A percentile compares a stretch with the other conserved stretches of the same genome.
Evolutionary conservation across 129 eudicot species (phyloP).

Genomic region (Artemisia annua): DNA sequence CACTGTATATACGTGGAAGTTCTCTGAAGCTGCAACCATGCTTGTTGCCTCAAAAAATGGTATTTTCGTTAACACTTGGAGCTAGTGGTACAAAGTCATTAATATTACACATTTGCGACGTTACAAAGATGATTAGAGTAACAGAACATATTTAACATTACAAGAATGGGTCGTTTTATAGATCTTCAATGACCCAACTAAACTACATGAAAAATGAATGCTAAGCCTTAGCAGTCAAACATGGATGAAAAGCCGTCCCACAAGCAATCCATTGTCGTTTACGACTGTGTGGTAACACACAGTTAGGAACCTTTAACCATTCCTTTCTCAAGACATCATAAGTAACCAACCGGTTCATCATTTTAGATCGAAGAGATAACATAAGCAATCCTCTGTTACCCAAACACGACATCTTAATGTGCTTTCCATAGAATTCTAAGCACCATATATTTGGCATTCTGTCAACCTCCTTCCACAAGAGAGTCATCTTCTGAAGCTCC

Average conservation of each 20-base stretch:
- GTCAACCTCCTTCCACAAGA: conserved; percentile 99
- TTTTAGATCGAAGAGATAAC: conserved; percentile 84
- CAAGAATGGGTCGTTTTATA: neutral
- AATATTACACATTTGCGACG: conserved; percentile 20
- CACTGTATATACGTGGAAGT: too few relatives aligned
- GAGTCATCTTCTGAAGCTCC: conserved; percentile 98
- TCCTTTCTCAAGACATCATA: conserved; percentile 68
- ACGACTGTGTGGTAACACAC: conserved; percentile 70
- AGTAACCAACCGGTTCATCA: conserved; percentile 77
- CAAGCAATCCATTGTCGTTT: conserved; percentile 91
- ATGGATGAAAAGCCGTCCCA: conserved; percentile 86
- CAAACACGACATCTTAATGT: conserved; percentile 89
- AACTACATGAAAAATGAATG: conserved; percentile 5
- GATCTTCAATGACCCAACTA: neutral
- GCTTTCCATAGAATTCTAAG: conserved; percentile 99
- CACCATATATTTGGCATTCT: conserved; percentile 99
- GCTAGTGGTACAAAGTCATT: conserved; percentile 3
- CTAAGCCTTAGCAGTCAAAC: conserved; percentile 69
- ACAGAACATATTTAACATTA: conserved; percentile 15
- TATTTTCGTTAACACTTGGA: too few relatives aligned
- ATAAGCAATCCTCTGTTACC: conserved; percentile 92
- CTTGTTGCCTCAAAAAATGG: too few relatives aligned
- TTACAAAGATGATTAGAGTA: conserved; percentile 16
- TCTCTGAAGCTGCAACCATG: too few relatives aligned
- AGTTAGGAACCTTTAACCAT: conserved; percentile 85